Conservation (phyloP, 257 asterid species). For the Penstemon eatonii region DNA sequence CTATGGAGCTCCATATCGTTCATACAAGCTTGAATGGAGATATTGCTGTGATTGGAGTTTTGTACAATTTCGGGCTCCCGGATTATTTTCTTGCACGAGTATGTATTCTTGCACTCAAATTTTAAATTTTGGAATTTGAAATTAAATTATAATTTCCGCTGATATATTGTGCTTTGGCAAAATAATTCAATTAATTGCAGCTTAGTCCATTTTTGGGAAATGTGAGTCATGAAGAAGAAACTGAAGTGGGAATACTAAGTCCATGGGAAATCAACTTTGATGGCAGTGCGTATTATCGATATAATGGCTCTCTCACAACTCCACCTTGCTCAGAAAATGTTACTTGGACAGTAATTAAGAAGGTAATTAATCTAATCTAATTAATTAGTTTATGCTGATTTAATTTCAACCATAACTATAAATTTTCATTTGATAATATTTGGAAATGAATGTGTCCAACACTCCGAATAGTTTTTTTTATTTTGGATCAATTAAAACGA, state of each 20-base stretch:
- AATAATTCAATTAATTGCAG: constrained; percentile 27
- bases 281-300: constrained; percentile 46
- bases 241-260: constrained; percentile 36
- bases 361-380: constrained; percentile 23
- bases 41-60: constrained; percentile 50
- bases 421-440: too few species aligned
- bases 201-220: constrained; percentile 23
- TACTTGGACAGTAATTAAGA: constrained; percentile 48
- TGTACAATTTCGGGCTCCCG: constrained; percentile 40
- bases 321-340: constrained; percentile 78
- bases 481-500: too few species aligned
- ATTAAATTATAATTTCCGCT: too few species aligned
- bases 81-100: constrained; percentile 56
- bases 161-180: background rate
- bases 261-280: constrained; percentile 37
- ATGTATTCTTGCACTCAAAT: background rate
- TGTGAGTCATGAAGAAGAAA: constrained; percentile 23
- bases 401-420: background rate
- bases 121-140: background rate
- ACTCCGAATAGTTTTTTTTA: too few species aligned
- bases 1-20: constrained; percentile 58
- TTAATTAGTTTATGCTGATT: background rate
- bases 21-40: constrained; percentile 38
- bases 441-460: background rate
- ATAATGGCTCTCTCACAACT: constrained; percentile 67